Percentiles rank a stretch among this genome's conserved stretches.
phyloP scores from a whole-genome alignment of 371 early-diverging fungal genomes.

The Rozella allomycis region DNA sequence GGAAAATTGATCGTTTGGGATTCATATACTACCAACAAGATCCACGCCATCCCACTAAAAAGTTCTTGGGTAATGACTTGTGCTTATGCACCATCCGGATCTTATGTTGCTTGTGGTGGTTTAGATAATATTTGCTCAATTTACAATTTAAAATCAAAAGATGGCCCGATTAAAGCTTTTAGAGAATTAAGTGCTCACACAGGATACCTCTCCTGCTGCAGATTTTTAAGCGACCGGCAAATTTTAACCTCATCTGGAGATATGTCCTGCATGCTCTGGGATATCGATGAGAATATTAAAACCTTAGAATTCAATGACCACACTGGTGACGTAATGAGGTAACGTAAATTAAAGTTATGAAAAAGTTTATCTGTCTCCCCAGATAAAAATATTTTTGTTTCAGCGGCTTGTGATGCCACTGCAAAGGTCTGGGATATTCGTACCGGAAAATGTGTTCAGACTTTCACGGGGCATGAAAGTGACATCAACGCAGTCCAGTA shows the following conservation, averaged over 20 bases:
- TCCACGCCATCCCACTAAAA: conserved; percentile 84
- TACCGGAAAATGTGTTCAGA: conserved; percentile 77
- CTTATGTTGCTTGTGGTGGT: conserved; percentile 96
- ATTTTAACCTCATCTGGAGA: conserved; percentile 87
- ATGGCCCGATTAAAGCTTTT: conserved; percentile 72
- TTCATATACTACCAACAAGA: conserved; percentile 88
- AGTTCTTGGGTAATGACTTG: conserved; percentile 99
- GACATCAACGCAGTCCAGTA: conserved; percentile 93
- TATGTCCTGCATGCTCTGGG: conserved; percentile 96
- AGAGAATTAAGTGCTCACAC: conserved; percentile 82
- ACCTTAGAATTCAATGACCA: conserved; percentile 85
- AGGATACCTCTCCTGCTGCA: conserved; percentile 88
- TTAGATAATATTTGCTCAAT: conserved; percentile 92
- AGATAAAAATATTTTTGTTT: conserved; percentile 80
- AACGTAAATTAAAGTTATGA: conserved; percentile 1
- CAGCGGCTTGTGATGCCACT: conserved; percentile 89
- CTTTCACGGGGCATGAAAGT: conserved; percentile 85
- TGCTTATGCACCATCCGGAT: conserved; percentile 91
- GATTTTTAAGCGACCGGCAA: conserved; percentile 79
- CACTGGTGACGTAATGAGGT: conserved; percentile 94
- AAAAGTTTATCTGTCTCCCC: conserved; percentile 46
- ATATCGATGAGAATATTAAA: conserved; percentile 86
- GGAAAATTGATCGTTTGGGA: conserved; percentile 98
- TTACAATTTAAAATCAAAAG: conserved; percentile 73
- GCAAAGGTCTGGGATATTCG: conserved; percentile 96